Conservation (phyloP, 805 yeast species). For the Wickerhamomyces kurtzmanii region DNA sequence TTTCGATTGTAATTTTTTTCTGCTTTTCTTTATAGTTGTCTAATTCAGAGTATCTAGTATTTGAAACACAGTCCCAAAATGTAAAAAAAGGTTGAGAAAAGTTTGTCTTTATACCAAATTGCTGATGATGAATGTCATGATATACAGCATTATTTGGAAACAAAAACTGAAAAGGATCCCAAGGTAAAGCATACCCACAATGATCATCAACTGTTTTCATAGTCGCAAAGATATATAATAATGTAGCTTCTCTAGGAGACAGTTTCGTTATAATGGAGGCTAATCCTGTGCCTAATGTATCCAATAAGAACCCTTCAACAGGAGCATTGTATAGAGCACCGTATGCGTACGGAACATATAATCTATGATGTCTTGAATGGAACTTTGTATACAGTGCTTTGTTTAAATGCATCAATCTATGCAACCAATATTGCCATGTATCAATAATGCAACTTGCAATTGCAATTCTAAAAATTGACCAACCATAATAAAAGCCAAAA, state of each 20-base stretch:
- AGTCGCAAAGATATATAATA: slow-evolving; percentile 80
- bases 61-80: slow-evolving; percentile 74
- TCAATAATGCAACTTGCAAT: slow-evolving; percentile 72
- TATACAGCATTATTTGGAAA: slow-evolving; percentile 95
- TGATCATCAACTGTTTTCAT: slow-evolving; percentile 97
- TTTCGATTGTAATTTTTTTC: slow-evolving; percentile 54
- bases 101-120: slow-evolving; percentile 88
- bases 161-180: slow-evolving; percentile 78
- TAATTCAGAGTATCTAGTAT: slow-evolving; percentile 62
- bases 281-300: slow-evolving; percentile 86
- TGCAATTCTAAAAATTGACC: slow-evolving; percentile 45
- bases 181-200: slow-evolving; percentile 94
- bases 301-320: slow-evolving; percentile 85
- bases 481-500: slow-evolving; percentile 50
- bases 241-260: slow-evolving; percentile 65
- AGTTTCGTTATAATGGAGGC: slow-evolving; percentile 57
- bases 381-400: slow-evolving; percentile 65
- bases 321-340: slow-evolving; percentile 96
- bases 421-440: slow-evolving; percentile 92
- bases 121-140: slow-evolving; percentile 97
- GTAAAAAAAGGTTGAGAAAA: slow-evolving; percentile 95
- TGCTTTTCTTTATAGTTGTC: slow-evolving; percentile 59
- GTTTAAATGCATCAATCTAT: slow-evolving; percentile 81
- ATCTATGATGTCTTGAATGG: slow-evolving; percentile 91
- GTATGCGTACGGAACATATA: slow-evolving; percentile 93